Base-by-base conservation (phyloP, 192 early-diverging fungal species). In the Thamnidium elegans region DNA sequence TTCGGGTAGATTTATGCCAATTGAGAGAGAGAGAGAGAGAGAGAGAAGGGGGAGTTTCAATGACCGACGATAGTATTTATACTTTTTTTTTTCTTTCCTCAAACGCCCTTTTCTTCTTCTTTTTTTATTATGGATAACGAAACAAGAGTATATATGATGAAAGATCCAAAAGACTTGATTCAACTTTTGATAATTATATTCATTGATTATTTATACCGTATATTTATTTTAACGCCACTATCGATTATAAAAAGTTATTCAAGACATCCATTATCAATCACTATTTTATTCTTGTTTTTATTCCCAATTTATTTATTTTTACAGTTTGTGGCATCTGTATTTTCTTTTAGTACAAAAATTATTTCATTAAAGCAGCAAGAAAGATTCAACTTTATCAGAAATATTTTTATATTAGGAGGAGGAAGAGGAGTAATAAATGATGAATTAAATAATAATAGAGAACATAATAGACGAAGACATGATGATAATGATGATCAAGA, bases 241-340 rank as follows among this genome's bases (percentile, higher is more conserved):
- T 45, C 43, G 13, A 23, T 59, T 23, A 39, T 59, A 20, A 59
- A 43, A 13, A 39, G 39, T 23, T 59, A 15, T 21, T 9, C 43
- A 15, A 39, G 39, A 1, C 58, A 59, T 26, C 58, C 58, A 26
- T 13, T 59, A 21, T 43, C 43, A 13, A 43, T 59, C 36, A 45
- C 36, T n/a, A 19, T 59, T 21, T 5, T 59, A 5, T 26, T 59
- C 4, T 0, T 59, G 5, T 14, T 45, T 45, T 30, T 59, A 2
- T 59, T 59, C 20, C 58, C 58, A 23, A 5, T 59, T 8, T 59
- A 45, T 26, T 59, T 59, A 14, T 59, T 44, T 17, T 21, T 45
- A 23, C 58, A 42, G 43, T 9, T 59, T n/a, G 14, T 21, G 6
- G 11, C 4, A 36, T 56, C 34, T 39, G 17, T 56, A 15, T 20